phyloP scores from a whole-genome alignment of 2,329 filamentous ascomycete genomes.

The Colletotrichum gloeosporioides region DNA sequence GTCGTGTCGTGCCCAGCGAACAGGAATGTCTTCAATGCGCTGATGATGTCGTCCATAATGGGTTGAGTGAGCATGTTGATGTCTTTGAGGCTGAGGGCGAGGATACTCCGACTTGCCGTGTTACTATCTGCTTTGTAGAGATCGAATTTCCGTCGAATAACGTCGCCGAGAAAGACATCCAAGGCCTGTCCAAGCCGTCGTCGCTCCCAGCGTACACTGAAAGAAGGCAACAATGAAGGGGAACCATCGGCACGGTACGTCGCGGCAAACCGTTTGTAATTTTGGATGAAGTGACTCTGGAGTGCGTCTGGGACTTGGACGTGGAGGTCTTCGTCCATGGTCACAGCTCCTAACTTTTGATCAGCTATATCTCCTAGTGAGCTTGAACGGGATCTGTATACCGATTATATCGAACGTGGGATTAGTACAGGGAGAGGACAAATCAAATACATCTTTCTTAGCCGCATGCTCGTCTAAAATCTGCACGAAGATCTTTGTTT shows the following conservation, averaged over 20 bases:
- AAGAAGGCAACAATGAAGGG: slow-evolving; percentile 19
- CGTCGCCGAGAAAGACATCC: slow-evolving; percentile 26
- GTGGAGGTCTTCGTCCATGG: slow-evolving; percentile 37
- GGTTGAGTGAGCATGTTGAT: slow-evolving; percentile 28
- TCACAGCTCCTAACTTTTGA: slow-evolving; percentile 30
- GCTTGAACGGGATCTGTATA: not conserved
- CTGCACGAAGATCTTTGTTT: slow-evolving; percentile 32
- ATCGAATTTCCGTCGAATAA: slow-evolving; percentile 30
- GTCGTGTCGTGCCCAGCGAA: slow-evolving; percentile 49
- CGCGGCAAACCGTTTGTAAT: slow-evolving; percentile 30
- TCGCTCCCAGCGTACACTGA: slow-evolving; percentile 18
- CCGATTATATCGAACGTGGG: slow-evolving; percentile 45
- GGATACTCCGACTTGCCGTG: slow-evolving; percentile 31
- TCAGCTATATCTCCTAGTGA: not conserved
- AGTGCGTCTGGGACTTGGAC: slow-evolving; percentile 32
- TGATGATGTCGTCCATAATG: slow-evolving; percentile 33
- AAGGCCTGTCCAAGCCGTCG: slow-evolving; percentile 24
- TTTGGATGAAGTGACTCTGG: slow-evolving; percentile 30
- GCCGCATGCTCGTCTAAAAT: not conserved
- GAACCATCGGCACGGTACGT: slow-evolving; percentile 25
- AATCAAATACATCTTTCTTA: slow-evolving; percentile 7
- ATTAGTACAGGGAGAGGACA: slow-evolving; percentile 29
- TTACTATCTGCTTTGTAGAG: slow-evolving; percentile 2
- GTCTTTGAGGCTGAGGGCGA: slow-evolving; percentile 37
- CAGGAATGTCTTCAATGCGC: slow-evolving; percentile 43